Percentiles rank a stretch among this genome's conserved stretches.
These are phyloP conservation scores for Globisporangium cederbergense DNA, from an alignment of 352 stramenopile genomes.

Conservation along the genomic window DNA sequence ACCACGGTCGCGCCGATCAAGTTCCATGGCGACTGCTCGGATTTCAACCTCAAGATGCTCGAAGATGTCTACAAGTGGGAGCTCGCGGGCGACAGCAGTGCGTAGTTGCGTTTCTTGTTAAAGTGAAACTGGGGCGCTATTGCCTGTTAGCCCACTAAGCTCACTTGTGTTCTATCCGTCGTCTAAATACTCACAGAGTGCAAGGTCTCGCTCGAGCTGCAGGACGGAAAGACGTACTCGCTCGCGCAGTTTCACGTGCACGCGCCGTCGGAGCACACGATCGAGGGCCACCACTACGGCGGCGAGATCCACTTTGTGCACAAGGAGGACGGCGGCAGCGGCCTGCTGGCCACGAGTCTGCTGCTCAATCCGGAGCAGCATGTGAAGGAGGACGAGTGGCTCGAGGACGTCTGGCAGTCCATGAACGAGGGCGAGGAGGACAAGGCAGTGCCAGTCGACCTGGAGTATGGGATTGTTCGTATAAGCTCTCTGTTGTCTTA, in stretches of 20 bases:
- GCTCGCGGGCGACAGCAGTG: conserved; percentile 35
- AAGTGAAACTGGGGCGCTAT: not conserved
- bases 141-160: not conserved
- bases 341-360: conserved; percentile 34
- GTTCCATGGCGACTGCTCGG: conserved; percentile 42
- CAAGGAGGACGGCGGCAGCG: conserved; percentile 27
- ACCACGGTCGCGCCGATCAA: conserved; percentile 39
- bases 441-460: conserved; percentile 23
- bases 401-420: conserved; percentile 42
- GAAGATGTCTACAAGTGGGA: conserved; percentile 67
- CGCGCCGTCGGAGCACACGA: conserved; percentile 40
- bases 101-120: not conserved
- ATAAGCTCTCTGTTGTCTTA: not conserved
- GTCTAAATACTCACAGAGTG: conserved; percentile 24
- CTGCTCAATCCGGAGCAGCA: conserved; percentile 35
- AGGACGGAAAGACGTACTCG: conserved; percentile 37
- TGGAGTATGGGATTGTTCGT: conserved; percentile 24
- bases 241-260: conserved; percentile 61
- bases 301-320: conserved; percentile 54
- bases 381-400: conserved; percentile 35
- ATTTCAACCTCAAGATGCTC: conserved; percentile 56
- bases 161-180: not conserved
- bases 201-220: conserved; percentile 45
- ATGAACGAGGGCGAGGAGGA: conserved; percentile 30
- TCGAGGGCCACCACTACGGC: conserved; percentile 40